Base-by-base conservation (phyloP, 148 eudicot genomes). In the Amaranthus palmeri region DNA sequence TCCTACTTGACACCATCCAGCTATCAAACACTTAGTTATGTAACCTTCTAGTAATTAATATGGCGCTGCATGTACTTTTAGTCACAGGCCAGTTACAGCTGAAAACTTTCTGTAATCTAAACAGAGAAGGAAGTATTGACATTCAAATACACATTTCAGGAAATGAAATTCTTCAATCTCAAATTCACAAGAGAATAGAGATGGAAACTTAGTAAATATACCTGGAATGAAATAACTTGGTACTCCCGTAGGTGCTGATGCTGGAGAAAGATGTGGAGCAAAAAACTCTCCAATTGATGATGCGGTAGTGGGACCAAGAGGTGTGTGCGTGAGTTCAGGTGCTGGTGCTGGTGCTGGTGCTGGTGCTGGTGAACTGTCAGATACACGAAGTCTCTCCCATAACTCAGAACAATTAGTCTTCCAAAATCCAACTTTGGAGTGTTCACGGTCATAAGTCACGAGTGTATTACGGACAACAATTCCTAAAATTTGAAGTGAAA, bases 371-470 rank as follows among this genome's bases (percentile, higher is more conserved):
- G 96, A 86, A 79, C 82, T 68, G 77, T 61, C 78, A 54, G 83
- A 57, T 36, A 71, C 64, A 74, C 84, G 76, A 72, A 95, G 84
- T 72, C 85, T 85, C 70, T 86, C 86, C 96, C 93, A 95, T 77
- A 95, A 77, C 70, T 86, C 90, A 10, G 98, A 88, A 74, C 98
- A 95, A 83, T 91, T 95, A 11, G 98, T 95, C 92, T 91, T 95
- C 98, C 96, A 95, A 68, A 95, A 91, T 50, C 98, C 98, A 61
- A 95, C 82, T 75, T 81, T 86, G 58, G 78, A 86, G 80, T 90
- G 83, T 77, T 86, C 87, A 70, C 98, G 97, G 53, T 95, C 98
- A 87, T 95, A 95, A 52, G 84, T 87, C 77, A 95, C 97, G 61
- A 95, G 87, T 70, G 93, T 91, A 83, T 95, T 95, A 69, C 96